A percentile compares a stretch with the other conserved stretches of the same genome.
These are phyloP conservation scores for Emydomyces testavorans DNA, from an alignment of 2,329 filamentous ascomycete species.

Conservation along the genomic window DNA sequence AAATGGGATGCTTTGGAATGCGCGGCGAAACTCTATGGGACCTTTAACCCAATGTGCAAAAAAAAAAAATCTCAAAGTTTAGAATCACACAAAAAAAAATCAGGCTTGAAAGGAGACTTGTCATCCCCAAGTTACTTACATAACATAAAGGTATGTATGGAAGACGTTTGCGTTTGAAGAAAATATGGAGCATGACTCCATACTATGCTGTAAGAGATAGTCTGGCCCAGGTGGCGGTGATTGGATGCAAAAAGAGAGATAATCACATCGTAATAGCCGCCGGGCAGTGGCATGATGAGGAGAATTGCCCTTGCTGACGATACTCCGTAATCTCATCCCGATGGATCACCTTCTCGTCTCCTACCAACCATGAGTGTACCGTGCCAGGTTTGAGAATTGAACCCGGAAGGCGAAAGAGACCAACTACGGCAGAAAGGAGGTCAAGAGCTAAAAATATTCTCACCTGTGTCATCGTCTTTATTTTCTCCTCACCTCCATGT, in stretches of 20 bases:
- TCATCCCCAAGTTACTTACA: not conserved
- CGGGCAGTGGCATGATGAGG: not conserved
- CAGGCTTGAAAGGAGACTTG: not conserved
- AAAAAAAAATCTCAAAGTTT: constrained; percentile 6
- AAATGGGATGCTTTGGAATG: not conserved
- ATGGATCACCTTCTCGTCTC: constrained; percentile 1
- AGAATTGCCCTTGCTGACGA: not conserved
- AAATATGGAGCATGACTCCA: too few species aligned
- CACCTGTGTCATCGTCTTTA: too few species aligned
- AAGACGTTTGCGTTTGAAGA: not conserved
- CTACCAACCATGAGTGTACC: too few species aligned
- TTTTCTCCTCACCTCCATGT: too few species aligned
- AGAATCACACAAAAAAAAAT: not conserved
- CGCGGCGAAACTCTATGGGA: not conserved
- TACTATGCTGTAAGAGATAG: not conserved
- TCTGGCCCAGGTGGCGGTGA: not conserved
- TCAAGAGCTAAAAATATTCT: too few species aligned
- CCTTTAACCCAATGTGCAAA: not conserved
- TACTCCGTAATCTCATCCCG: too few species aligned
- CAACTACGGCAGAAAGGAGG: too few species aligned
- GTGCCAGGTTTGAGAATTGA: too few species aligned
- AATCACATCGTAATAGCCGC: not conserved
- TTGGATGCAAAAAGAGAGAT: constrained; percentile 4
- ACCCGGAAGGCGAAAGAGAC: too few species aligned
- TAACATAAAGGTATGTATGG: too few species aligned